Evolutionary conservation across 1,284 basidiomycete genomes (phyloP).

Genomic region (Fomitopsis pinicola): DNA sequence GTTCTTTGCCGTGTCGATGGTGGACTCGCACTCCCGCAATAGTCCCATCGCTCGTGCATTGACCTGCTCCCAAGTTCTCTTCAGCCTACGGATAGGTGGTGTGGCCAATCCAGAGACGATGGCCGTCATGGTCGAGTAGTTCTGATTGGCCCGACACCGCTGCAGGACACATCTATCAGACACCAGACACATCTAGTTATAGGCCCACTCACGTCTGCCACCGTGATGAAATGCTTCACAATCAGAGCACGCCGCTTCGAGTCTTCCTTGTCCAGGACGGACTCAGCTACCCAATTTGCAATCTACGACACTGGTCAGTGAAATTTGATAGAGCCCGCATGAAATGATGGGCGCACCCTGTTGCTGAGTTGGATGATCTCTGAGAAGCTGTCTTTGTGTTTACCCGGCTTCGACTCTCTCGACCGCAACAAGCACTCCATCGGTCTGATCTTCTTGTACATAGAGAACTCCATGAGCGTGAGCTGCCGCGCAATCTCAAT

Average conservation of each 20-base stretch:
- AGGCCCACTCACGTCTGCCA: constrained; percentile 78
- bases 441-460: constrained; percentile 88
- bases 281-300: constrained; percentile 93
- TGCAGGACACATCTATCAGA: constrained; percentile 27
- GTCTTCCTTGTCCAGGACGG: constrained; percentile 83
- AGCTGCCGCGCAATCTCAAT: constrained; percentile 92
- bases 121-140: constrained; percentile 95
- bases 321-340: not conserved
- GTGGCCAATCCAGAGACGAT: constrained; percentile 95
- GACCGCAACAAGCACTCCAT: constrained; percentile 89
- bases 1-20: constrained; percentile 88
- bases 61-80: constrained; percentile 94
- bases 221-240: constrained; percentile 89
- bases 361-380: constrained; percentile 92
- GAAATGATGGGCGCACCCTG: constrained; percentile 47
- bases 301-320: constrained; percentile 43
- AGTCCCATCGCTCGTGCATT: constrained; percentile 67
- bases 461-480: constrained; percentile 86
- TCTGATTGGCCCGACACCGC: constrained; percentile 88
- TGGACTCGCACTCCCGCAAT: constrained; percentile 71
- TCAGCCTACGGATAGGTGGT: constrained; percentile 88
- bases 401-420: constrained; percentile 68
- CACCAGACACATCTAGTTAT: not conserved
- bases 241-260: constrained; percentile 77
- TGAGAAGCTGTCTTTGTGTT: constrained; percentile 79